Conservation (phyloP, 306 rosid species). For the Vachellia pachyceras region DNA sequence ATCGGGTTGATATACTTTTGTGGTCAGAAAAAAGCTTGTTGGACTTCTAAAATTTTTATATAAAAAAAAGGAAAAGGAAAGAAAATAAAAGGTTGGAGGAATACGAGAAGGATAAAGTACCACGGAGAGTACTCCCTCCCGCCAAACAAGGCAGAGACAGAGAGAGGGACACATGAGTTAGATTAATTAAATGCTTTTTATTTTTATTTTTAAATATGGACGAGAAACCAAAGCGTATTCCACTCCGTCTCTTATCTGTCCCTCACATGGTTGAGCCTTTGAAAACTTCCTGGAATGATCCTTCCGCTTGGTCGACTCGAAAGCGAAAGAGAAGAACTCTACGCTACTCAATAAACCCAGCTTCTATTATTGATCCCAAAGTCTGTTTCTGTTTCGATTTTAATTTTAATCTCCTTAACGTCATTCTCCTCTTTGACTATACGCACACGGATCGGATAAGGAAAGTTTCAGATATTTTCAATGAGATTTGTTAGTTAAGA, state of each 20-base stretch:
- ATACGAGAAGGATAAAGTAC: constrained; percentile 48
- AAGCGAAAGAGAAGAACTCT: not conserved
- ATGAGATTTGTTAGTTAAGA: not conserved
- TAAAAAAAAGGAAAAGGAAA: too few relatives aligned
- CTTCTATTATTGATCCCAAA: not conserved
- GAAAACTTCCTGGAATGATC: constrained; percentile 24
- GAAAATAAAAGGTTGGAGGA: not conserved
- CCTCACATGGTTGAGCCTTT: constrained; percentile 44
- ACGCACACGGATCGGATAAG: not conserved
- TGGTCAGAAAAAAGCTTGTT: too few relatives aligned
- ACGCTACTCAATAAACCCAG: not conserved
- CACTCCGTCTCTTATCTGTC: constrained; percentile 38
- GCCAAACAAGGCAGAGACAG: constrained; percentile 42
- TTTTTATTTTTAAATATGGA: not conserved
- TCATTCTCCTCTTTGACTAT: not conserved
- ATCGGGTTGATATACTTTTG: too few relatives aligned
- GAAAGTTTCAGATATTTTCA: not conserved
- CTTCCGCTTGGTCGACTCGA: constrained; percentile 44
- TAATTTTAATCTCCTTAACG: not conserved
- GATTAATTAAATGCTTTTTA: not conserved
- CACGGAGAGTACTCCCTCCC: constrained; percentile 62
- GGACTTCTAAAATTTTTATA: too few relatives aligned
- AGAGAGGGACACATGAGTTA: constrained; percentile 34
- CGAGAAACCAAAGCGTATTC: not conserved
- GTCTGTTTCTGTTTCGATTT: not conserved